Conservation (phyloP, 192 early-diverging fungal species). For the Paraglomus occultum region DNA sequence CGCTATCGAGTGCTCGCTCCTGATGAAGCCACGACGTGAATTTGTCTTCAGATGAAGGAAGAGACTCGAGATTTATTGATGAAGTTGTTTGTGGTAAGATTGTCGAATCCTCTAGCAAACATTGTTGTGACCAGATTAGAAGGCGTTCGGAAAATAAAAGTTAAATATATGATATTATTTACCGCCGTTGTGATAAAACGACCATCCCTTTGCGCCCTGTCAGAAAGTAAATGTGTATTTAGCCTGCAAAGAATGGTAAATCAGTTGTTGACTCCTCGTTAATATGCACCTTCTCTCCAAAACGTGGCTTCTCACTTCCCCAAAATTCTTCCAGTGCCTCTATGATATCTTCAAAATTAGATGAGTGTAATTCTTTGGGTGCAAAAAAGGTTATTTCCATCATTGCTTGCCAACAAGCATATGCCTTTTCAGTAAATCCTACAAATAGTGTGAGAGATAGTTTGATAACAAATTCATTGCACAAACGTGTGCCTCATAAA, state of each 20-base stretch:
- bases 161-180: neutral
- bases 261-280: no score
- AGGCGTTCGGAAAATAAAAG: no score
- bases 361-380: conserved; percentile 32
- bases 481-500: neutral
- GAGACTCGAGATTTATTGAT: no score
- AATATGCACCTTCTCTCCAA: conserved; percentile 48
- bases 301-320: conserved; percentile 53
- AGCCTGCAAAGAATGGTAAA: neutral
- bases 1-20: no score
- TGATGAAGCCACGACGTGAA: no score
- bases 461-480: neutral
- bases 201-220: conserved; percentile 49
- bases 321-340: conserved; percentile 47
- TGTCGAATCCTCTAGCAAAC: no score
- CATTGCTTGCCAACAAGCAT: conserved; percentile 47
- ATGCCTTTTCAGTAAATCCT: conserved; percentile 55
- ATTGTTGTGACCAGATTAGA: no score
- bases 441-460: neutral
- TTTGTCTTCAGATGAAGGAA: no score
- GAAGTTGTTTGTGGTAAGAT: no score
- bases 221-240: neutral
- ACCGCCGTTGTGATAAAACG: conserved; percentile 38
- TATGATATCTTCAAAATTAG: conserved; percentile 39
- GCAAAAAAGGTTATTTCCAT: conserved; percentile 51